Base-by-base conservation (phyloP, 2,329 filamentous ascomycete species). In the Fusarium palustre region DNA sequence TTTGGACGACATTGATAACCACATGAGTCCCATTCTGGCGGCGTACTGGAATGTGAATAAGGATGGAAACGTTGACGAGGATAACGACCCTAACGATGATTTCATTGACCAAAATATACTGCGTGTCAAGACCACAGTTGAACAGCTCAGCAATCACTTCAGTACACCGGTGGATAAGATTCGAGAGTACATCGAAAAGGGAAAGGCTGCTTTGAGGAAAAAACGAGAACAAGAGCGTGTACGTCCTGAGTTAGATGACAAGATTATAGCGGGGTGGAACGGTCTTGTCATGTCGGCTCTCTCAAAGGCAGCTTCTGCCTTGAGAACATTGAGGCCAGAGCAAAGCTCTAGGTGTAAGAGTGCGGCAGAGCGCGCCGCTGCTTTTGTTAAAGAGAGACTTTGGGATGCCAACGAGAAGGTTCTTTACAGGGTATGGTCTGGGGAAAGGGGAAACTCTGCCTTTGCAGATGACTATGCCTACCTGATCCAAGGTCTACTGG, bases 401-500 rank as follows among this genome's bases (percentile, higher is more conserved):
- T 97, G 92, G 84, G 88, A 95, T 67, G 77, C 83, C 11, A 71
- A 82, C 1, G 85, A 83, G 1, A 86, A 87, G 47, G 86, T 87
- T 5, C 81, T 98, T 18, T 92, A 90, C 76, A 87, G 94, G 50
- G 88, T 95, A 42, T 97, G 91, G 79, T 88, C 89, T 31, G 87
- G 90, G 64, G 85, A 88, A 68, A 82, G 88, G 11, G 89, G 90
- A 30, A 84, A 88, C 20, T 84, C 85, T 39, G 94, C 88, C 0
- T 97, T 98, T 79, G 93, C 95, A 2, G 96, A 98, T 73, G 96
- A 99, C 80, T 98, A 98, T 76, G 93, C 95, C 4, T 97, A 95
- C 78, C 79, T 98, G 41, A 92, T 94, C 50, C 88, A 91, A 50
- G 95, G 94, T 1, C 83, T 97, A 2, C 82, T 98, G 59, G 91